phyloP scores from a whole-genome alignment of 768 basidiomycete genomes.

The Rhizopogon vulgaris region DNA sequence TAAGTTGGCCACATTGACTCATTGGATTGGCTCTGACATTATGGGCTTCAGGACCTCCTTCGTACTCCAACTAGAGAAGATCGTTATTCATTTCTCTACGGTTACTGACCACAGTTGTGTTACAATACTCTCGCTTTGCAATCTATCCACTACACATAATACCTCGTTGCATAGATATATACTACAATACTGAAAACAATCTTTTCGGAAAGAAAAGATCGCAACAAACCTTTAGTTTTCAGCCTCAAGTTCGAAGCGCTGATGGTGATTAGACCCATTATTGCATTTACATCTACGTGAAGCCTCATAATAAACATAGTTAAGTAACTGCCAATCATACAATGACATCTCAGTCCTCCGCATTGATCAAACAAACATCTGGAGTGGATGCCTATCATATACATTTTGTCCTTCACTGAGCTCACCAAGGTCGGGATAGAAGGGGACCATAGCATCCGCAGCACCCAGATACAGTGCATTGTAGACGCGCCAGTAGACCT shows the following conservation, averaged over 20 bases:
- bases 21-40: not conserved
- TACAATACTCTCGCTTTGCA: not conserved
- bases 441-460: slow-evolving; percentile 87
- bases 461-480: slow-evolving; percentile 92
- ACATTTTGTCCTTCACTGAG: slow-evolving; percentile 87
- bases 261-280: too few species aligned
- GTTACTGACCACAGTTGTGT: not conserved
- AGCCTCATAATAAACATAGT: not conserved
- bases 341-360: not conserved
- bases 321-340: slow-evolving; percentile 1
- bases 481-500: slow-evolving; percentile 92
- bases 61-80: slow-evolving; percentile 26
- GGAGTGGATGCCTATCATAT: slow-evolving; percentile 79
- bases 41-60: slow-evolving; percentile 31
- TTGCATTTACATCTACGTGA: not conserved
- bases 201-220: too few species aligned
- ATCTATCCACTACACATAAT: not conserved
- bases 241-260: too few species aligned
- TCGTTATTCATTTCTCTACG: not conserved
- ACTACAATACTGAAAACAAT: not conserved
- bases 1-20: slow-evolving; percentile 28
- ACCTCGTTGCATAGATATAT: not conserved
- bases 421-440: slow-evolving; percentile 88
- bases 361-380: slow-evolving; percentile 64
- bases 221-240: too few species aligned